Conservation (phyloP, 176 grass and related monocot species). For the Leersia perrieri region DNA sequence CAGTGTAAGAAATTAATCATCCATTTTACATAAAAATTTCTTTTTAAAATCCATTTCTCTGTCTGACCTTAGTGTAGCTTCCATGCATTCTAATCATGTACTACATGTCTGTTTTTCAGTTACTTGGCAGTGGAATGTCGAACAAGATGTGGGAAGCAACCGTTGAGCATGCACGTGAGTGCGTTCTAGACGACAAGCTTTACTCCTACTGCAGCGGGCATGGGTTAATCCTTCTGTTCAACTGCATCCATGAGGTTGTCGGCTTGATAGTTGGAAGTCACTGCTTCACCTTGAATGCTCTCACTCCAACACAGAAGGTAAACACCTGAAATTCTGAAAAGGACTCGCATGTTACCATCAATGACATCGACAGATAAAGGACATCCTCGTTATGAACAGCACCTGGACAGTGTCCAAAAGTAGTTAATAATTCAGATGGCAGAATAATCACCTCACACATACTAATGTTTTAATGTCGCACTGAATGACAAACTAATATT, state of each 20-base stretch:
- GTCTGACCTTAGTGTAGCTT: not conserved
- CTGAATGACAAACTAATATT: not conserved
- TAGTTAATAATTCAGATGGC: not conserved
- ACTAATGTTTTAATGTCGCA: not conserved
- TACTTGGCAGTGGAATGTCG: slow-evolving; percentile 78
- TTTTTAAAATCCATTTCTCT: not conserved
- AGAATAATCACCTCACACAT: not conserved
- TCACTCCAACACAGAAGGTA: slow-evolving; percentile 59
- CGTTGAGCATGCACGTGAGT: slow-evolving; percentile 69
- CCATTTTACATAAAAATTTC: not conserved
- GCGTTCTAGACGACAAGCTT: slow-evolving; percentile 56
- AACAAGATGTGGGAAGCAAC: slow-evolving; percentile 90
- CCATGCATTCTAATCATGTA: not conserved
- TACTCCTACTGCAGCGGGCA: slow-evolving; percentile 64
- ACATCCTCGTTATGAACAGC: not conserved
- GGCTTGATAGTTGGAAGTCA: slow-evolving; percentile 48
- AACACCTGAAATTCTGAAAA: not conserved
- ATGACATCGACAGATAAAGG: not conserved
- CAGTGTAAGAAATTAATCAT: slow-evolving; percentile 40
- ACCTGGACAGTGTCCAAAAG: not conserved
- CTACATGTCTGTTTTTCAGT: slow-evolving; percentile 25
- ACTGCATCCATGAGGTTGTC: slow-evolving; percentile 57
- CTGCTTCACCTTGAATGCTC: slow-evolving; percentile 49
- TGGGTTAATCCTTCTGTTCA: slow-evolving; percentile 59
- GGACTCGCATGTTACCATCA: not conserved